phyloP scores from a whole-genome alignment of 164 flowering plant genomes.

The Chimonanthus praecox region DNA sequence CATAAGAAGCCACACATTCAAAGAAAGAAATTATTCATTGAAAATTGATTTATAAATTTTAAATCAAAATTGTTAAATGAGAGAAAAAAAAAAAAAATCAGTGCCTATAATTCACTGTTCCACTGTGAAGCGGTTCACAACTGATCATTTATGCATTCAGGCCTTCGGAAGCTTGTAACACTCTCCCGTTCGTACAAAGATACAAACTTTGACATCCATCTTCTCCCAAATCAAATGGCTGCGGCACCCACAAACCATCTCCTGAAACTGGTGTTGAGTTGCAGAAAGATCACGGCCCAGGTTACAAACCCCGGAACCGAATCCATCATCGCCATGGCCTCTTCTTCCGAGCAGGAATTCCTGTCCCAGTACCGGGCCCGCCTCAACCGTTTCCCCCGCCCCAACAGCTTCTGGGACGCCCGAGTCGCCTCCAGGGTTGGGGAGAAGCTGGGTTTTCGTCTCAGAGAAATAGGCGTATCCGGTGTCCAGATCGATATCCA shows the following conservation, averaged over 20 bases:
- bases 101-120: no score
- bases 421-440: slow-evolving; percentile 56
- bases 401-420: slow-evolving; percentile 48
- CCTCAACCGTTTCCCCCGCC: slow-evolving; percentile 44
- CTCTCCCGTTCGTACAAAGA: no score
- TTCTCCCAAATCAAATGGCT: neutral
- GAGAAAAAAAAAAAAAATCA: no score
- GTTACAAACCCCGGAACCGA: slow-evolving; percentile 43
- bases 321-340: slow-evolving; percentile 76
- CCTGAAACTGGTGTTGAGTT: slow-evolving; percentile 49
- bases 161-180: no score
- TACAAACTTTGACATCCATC: no score
- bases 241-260: slow-evolving; percentile 21
- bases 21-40: no score
- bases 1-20: no score
- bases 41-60: no score
- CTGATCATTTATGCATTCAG: no score
- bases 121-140: no score
- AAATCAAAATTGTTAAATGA: no score
- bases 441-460: slow-evolving; percentile 51
- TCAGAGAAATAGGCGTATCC: slow-evolving; percentile 47
- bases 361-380: slow-evolving; percentile 38
- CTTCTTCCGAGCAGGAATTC: slow-evolving; percentile 68
- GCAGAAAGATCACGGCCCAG: slow-evolving; percentile 66
- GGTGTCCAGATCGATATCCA: slow-evolving; percentile 38